Evolutionary conservation across 2,329 filamentous ascomycete species (phyloP).

Genomic region (Epichloe gansuensis): DNA sequence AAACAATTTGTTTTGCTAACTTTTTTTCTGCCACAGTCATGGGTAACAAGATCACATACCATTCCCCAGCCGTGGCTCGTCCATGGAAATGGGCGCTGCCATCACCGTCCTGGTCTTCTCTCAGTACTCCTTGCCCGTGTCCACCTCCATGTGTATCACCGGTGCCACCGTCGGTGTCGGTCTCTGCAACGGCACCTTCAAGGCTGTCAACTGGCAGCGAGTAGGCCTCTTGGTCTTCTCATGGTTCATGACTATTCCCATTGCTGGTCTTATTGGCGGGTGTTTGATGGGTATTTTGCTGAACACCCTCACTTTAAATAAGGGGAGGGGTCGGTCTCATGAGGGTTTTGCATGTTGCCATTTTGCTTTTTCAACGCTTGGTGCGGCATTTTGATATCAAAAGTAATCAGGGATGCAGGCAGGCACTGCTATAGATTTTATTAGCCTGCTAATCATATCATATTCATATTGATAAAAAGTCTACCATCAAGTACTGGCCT

Average conservation of each 20-base stretch:
- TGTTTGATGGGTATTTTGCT: constrained; percentile 27
- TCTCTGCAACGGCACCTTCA: constrained; percentile 60
- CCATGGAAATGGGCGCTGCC: constrained; percentile 71
- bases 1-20: not conserved
- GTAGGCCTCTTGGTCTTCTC: constrained; percentile 54
- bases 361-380: not conserved
- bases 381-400: not conserved
- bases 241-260: constrained; percentile 39
- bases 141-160: constrained; percentile 70
- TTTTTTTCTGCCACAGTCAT: constrained; percentile 39
- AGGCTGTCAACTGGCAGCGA: constrained; percentile 66
- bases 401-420: too few species aligned
- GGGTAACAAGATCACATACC: constrained; percentile 71
- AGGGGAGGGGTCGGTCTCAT: too few species aligned
- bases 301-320: constrained; percentile 24
- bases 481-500: too few species aligned
- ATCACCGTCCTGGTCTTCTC: constrained; percentile 68
- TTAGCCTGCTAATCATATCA: too few species aligned
- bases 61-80: constrained; percentile 45
- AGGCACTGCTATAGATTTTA: too few species aligned
- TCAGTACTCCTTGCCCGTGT: constrained; percentile 63
- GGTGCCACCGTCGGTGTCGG: constrained; percentile 68
- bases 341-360: too few species aligned
- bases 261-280: constrained; percentile 29
- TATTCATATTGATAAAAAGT: too few species aligned